Evolutionary conservation across 805 yeast genomes (phyloP).

Genomic region (Candida xiaguanensis): DNA sequence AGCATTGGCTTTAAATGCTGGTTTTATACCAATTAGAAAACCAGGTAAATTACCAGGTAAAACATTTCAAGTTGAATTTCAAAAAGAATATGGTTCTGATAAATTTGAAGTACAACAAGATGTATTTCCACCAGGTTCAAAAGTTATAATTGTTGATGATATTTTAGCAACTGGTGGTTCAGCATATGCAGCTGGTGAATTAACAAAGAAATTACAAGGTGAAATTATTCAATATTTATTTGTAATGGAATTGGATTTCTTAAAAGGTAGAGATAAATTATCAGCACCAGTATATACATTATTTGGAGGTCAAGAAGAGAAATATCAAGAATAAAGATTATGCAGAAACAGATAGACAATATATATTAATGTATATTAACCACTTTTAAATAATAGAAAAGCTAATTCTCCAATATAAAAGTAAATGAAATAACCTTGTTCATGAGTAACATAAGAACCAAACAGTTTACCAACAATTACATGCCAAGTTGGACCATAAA

Average conservation of each 20-base stretch:
- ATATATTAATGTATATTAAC: constrained; percentile 17
- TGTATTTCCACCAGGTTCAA: constrained; percentile 75
- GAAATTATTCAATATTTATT: constrained; percentile 77
- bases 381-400: constrained; percentile 65
- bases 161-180: constrained; percentile 98
- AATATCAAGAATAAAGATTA: constrained; percentile 7
- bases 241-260: constrained; percentile 91
- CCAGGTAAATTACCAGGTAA: constrained; percentile 94
- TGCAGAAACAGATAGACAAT: too few relatives aligned
- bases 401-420: constrained; percentile 70
- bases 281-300: constrained; percentile 86
- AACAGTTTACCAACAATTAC: constrained; percentile 76
- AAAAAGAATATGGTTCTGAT: constrained; percentile 92
- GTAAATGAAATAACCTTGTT: constrained; percentile 67
- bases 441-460: constrained; percentile 78
- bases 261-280: constrained; percentile 88
- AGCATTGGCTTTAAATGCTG: constrained; percentile 83
- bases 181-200: constrained; percentile 89
- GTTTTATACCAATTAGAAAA: constrained; percentile 94
- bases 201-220: constrained; percentile 64
- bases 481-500: constrained; percentile 74
- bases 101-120: constrained; percentile 83
- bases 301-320: constrained; percentile 74
- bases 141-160: constrained; percentile 87
- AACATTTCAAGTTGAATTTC: constrained; percentile 63